A percentile compares a stretch with the other conserved stretches of the same genome.
Conservation (phyloP, 495 filamentous ascomycete genomes). For the Penicillium fimorum region DNA sequence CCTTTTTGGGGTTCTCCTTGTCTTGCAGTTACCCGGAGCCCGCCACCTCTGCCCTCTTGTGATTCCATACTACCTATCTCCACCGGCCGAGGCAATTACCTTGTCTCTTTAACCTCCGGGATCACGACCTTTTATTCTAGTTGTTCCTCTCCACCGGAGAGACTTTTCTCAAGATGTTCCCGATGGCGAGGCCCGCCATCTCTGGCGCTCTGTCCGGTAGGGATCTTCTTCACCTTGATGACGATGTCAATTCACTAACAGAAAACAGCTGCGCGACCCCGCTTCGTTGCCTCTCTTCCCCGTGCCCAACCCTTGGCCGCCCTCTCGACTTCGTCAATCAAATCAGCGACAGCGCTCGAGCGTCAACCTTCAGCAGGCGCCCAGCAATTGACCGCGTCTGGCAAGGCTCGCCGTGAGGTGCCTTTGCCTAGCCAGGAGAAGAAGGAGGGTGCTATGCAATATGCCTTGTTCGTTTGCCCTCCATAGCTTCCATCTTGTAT, state of each 20-base stretch:
- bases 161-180: constrained; percentile 27
- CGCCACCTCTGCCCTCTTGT: constrained; percentile 22
- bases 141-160: not conserved
- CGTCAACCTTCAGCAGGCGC: constrained; percentile 40
- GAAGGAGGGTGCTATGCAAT: constrained; percentile 95
- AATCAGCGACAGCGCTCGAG: constrained; percentile 44
- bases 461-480: constrained; percentile 73
- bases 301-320: constrained; percentile 33
- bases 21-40: constrained; percentile 12
- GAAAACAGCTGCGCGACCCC: constrained; percentile 29
- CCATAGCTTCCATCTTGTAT: not conserved
- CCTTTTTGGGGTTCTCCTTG: constrained; percentile 26
- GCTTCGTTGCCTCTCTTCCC: constrained; percentile 22
- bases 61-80: constrained; percentile 2
- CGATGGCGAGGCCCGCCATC: constrained; percentile 30
- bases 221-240: not conserved
- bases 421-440: constrained; percentile 86
- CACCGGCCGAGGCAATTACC: constrained; percentile 10
- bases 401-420: constrained; percentile 68
- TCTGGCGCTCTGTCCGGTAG: constrained; percentile 36
- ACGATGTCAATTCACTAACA: constrained; percentile 15
- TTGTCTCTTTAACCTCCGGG: constrained; percentile 1
- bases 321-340: constrained; percentile 44
- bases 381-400: constrained; percentile 44
- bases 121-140: constrained; percentile 1